Conservation (phyloP, 441 rosid genomes). For the Mallotus japonicus region DNA sequence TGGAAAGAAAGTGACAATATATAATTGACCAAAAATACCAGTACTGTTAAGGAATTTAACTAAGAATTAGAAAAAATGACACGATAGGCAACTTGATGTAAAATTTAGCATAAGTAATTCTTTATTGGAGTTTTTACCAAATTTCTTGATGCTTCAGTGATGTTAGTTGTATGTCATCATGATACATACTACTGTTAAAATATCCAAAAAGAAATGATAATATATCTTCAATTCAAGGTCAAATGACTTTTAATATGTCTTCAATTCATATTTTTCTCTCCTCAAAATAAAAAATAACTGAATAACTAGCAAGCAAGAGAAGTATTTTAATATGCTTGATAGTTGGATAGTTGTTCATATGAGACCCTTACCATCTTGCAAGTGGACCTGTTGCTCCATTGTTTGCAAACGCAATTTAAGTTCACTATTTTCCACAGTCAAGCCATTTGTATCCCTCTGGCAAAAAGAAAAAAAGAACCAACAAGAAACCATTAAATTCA, state of each 20-base stretch:
- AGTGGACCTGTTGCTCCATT: slow-evolving; percentile 94
- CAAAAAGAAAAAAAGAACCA: slow-evolving; percentile 12
- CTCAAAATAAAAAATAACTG: not conserved
- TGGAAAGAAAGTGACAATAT: not conserved
- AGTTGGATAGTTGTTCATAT: not conserved
- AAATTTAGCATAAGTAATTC: not conserved
- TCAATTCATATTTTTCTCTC: not conserved
- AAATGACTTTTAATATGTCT: not conserved
- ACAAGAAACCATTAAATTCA: slow-evolving; percentile 13
- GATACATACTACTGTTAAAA: not conserved
- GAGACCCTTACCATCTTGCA: slow-evolving; percentile 85
- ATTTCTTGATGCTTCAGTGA: not conserved
- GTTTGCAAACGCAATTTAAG: slow-evolving; percentile 91
- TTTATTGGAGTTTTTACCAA: not conserved
- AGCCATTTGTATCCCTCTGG: slow-evolving; percentile 96
- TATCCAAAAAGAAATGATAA: not conserved
- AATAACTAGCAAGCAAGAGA: not conserved
- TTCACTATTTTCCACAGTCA: slow-evolving; percentile 88
- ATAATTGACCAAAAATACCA: not conserved
- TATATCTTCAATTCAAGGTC: not conserved
- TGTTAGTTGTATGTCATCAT: not conserved
- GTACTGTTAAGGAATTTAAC: not conserved
- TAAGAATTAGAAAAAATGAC: not conserved
- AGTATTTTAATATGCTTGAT: slow-evolving; percentile 3
- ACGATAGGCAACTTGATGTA: not conserved